Evolutionary conservation across 371 early-diverging fungal species (phyloP).

Genomic region (Saksenaea oblongispora): DNA sequence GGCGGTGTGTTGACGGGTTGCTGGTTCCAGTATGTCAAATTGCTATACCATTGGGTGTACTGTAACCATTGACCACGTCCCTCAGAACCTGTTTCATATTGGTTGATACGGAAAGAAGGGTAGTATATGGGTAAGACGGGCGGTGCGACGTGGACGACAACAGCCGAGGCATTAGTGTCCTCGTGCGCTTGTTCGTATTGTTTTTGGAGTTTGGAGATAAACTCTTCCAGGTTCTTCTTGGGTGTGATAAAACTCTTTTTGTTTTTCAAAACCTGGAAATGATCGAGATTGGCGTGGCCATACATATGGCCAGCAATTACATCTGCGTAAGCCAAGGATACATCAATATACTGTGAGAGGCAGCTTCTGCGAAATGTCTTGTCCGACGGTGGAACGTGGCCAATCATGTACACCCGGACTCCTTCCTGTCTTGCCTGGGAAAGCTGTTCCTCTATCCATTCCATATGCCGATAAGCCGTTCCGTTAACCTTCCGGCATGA

Average conservation of each 20-base stretch:
- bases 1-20: slow-evolving; percentile 1
- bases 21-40: slow-evolving; percentile 28
- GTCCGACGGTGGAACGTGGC: slow-evolving; percentile 74
- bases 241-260: neutral
- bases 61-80: slow-evolving; percentile 23
- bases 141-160: slow-evolving; percentile 62
- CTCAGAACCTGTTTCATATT: slow-evolving; percentile 35
- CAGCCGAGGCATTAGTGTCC: slow-evolving; percentile 14
- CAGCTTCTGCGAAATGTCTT: slow-evolving; percentile 39
- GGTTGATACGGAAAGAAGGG: slow-evolving; percentile 66
- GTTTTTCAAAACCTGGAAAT: slow-evolving; percentile 39
- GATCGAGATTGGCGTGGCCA: slow-evolving; percentile 80
- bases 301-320: slow-evolving; percentile 68
- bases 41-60: slow-evolving; percentile 31
- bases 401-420: slow-evolving; percentile 53
- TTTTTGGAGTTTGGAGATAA: slow-evolving; percentile 11
- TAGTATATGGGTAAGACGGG: slow-evolving; percentile 71
- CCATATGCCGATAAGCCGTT: slow-evolving; percentile 68
- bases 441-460: slow-evolving; percentile 69
- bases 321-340: slow-evolving; percentile 59
- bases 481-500: slow-evolving; percentile 57
- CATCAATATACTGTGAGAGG: slow-evolving; percentile 51
- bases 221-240: slow-evolving; percentile 13
- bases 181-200: slow-evolving; percentile 15
- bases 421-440: slow-evolving; percentile 37